phyloP scores from a whole-genome alignment of 2,329 filamentous ascomycete species.

The Dactylellina leptospora region DNA sequence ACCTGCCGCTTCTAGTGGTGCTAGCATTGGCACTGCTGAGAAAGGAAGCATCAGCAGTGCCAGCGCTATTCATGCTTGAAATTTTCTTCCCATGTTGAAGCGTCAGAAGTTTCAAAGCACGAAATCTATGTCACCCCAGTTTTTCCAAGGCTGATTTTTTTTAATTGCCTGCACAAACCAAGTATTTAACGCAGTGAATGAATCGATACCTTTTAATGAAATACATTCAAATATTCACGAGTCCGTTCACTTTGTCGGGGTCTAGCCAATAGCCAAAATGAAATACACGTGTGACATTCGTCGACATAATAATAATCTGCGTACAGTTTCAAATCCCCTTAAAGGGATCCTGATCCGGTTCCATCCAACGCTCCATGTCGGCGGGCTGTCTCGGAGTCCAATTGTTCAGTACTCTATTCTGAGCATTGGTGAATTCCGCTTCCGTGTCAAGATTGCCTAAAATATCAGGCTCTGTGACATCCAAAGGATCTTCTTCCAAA shows the following conservation, averaged over 20 bases:
- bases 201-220: too few relatives aligned
- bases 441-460: not conserved
- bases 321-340: not conserved
- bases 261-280: too few relatives aligned
- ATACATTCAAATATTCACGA: not conserved
- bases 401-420: not conserved
- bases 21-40: slow-evolving; percentile 27
- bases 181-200: not conserved
- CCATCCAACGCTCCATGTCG: not conserved
- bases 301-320: too few relatives aligned
- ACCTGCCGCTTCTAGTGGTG: slow-evolving; percentile 9
- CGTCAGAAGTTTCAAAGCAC: too few relatives aligned
- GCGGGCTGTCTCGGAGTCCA: not conserved
- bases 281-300: too few relatives aligned
- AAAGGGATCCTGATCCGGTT: not conserved
- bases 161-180: too few relatives aligned
- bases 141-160: too few relatives aligned
- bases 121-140: not conserved
- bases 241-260: too few relatives aligned
- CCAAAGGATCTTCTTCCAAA: not conserved
- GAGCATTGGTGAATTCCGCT: not conserved
- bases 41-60: slow-evolving; percentile 31
- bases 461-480: not conserved
- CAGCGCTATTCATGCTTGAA: slow-evolving; percentile 6
- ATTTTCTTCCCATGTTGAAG: too few relatives aligned